These are phyloP conservation scores for Moesziomyces parantarcticus DNA, from an alignment of 1,284 basidiomycete species.

Conservation along the genomic window DNA sequence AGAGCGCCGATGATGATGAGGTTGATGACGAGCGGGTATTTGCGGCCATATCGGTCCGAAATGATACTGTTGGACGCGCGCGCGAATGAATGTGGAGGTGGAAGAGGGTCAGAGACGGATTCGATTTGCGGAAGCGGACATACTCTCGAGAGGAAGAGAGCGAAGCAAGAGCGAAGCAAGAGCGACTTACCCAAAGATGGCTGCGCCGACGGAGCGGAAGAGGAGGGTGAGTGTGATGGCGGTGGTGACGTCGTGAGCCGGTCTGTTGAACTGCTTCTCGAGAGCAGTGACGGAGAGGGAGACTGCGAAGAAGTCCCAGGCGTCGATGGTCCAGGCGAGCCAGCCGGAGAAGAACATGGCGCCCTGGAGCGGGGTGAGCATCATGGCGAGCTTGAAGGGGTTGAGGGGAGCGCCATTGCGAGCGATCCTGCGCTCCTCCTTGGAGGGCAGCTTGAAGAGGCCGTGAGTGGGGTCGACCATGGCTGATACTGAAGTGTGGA, in stretches of 20 bases:
- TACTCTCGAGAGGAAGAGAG: neutral
- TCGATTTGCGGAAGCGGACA: too few species aligned
- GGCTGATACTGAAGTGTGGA: neutral
- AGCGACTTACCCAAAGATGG: conserved; percentile 74
- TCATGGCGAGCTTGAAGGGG: conserved; percentile 58
- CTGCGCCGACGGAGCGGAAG: conserved; percentile 86
- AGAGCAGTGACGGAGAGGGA: conserved; percentile 55
- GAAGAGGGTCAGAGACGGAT: neutral
- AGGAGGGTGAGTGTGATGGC: conserved; percentile 89
- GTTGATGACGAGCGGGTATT: conserved; percentile 86
- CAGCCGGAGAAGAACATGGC: conserved; percentile 60
- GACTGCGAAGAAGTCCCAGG: conserved; percentile 65
- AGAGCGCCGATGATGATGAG: conserved; percentile 71
- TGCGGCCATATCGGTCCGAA: conserved; percentile 80
- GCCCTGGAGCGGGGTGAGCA: conserved; percentile 55
- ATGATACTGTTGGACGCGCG: conserved; percentile 20
- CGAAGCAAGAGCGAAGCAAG: neutral
- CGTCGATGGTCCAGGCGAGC: conserved; percentile 63
- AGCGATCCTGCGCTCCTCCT: conserved; percentile 55
- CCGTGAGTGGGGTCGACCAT: conserved; percentile 63
- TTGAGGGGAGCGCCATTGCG: conserved; percentile 61
- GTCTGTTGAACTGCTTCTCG: conserved; percentile 25
- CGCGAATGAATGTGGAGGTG: neutral
- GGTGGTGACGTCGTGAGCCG: conserved; percentile 51
- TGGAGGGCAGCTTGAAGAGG: conserved; percentile 60